Evolutionary conservation across 139 green algal genomes (phyloP).

Genomic region (Chlorella sp.): DNA sequence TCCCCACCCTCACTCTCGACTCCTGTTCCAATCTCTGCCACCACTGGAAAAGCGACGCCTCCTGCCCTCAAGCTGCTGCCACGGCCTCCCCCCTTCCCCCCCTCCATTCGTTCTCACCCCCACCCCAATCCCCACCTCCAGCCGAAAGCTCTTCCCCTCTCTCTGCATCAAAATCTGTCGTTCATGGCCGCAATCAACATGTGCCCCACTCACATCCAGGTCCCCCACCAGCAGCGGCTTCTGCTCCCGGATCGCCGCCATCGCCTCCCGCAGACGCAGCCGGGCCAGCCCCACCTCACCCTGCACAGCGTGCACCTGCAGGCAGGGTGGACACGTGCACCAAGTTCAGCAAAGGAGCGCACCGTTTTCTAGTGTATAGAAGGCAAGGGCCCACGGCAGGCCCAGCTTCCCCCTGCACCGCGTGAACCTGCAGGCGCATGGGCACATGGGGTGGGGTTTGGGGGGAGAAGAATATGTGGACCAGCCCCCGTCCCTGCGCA

Average conservation of each 20-base stretch:
- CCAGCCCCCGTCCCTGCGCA: too few relatives aligned
- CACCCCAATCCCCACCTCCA: too few relatives aligned
- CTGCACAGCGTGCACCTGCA: slow-evolving; percentile 14
- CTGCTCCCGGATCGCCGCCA: not conserved
- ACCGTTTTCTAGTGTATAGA: not conserved
- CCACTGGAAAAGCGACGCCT: too few relatives aligned
- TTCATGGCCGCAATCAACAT: not conserved
- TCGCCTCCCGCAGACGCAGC: slow-evolving; percentile 8
- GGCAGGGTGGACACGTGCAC: not conserved
- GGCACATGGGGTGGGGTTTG: too few relatives aligned
- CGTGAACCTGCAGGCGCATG: not conserved
- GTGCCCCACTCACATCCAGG: not conserved
- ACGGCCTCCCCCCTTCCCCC: too few relatives aligned
- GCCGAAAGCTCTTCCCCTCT: too few relatives aligned
- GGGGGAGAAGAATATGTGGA: too few relatives aligned
- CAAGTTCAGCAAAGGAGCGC: not conserved
- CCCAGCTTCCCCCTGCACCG: not conserved
- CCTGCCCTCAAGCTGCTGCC: too few relatives aligned
- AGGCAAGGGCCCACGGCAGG: not conserved
- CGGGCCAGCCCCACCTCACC: not conserved
- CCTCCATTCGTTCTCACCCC: not conserved
- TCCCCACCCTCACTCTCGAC: not conserved
- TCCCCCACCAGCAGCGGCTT: slow-evolving; percentile 20
- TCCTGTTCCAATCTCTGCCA: not conserved
- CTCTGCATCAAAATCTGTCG: not conserved